A percentile compares a stretch with the other conserved stretches of the same genome.
Evolutionary conservation across 306 rosid species (phyloP).

Genomic region (Delonix regia): DNA sequence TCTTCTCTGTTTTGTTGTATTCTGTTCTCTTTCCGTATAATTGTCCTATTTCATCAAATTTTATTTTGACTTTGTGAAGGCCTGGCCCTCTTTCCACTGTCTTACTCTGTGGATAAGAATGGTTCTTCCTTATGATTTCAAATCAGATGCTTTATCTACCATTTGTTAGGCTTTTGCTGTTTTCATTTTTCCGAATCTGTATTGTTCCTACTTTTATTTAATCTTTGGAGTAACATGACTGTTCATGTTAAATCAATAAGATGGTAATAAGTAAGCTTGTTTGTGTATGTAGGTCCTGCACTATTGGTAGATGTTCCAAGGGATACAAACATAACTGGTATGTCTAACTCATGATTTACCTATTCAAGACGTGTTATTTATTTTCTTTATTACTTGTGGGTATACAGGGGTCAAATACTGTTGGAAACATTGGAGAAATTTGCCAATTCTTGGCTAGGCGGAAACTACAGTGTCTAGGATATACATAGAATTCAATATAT

Average conservation of each 20-base stretch:
- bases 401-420: not conserved
- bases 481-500: not conserved
- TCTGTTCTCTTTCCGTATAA: not conserved
- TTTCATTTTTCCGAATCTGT: not conserved
- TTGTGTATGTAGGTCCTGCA: conserved; percentile 67
- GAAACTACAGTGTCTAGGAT: not conserved
- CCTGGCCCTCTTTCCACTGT: not conserved
- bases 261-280: conserved; percentile 13
- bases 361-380: not conserved
- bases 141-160: not conserved
- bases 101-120: not conserved
- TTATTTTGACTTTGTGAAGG: not conserved
- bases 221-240: not conserved
- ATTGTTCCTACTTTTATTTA: not conserved
- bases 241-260: not conserved
- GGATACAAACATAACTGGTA: conserved; percentile 78
- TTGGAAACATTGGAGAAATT: conserved; percentile 7
- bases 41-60: not conserved
- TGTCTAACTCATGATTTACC: conserved; percentile 22
- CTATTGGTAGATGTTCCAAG: conserved; percentile 84
- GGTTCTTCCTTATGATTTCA: not conserved
- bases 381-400: not conserved
- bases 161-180: not conserved
- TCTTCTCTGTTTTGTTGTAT: not conserved
- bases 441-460: not conserved